Conservation (phyloP, 345 rosid species). For the Firmiana major region DNA sequence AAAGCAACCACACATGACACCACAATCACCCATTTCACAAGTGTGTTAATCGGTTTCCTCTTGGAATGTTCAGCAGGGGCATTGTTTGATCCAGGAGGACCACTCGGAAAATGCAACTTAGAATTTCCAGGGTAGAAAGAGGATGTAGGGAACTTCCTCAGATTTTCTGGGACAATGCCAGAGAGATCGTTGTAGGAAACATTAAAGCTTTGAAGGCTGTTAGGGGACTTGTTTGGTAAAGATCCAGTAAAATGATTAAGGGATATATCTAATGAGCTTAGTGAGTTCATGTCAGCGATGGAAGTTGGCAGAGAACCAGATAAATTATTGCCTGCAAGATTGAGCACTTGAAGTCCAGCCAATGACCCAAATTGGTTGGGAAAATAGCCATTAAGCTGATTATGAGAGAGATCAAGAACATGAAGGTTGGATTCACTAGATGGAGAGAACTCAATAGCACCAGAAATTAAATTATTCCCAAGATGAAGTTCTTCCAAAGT, state of each 20-base stretch:
- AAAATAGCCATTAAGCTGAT: slow-evolving; percentile 62
- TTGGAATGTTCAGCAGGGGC: slow-evolving; percentile 36
- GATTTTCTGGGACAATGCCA: slow-evolving; percentile 82
- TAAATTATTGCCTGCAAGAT: slow-evolving; percentile 74
- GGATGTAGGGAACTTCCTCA: slow-evolving; percentile 66
- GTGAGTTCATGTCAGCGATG: slow-evolving; percentile 56
- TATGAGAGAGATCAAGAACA: slow-evolving; percentile 81
- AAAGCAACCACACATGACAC: slow-evolving; percentile 70
- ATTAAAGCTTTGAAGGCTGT: slow-evolving; percentile 57
- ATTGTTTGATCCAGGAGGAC: slow-evolving; percentile 43
- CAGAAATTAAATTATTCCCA: slow-evolving; percentile 56
- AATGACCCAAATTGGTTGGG: slow-evolving; percentile 68
- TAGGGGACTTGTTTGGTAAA: slow-evolving; percentile 67
- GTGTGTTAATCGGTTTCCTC: slow-evolving; percentile 44
- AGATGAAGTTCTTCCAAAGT: slow-evolving; percentile 81
- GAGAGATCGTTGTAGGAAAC: slow-evolving; percentile 83
- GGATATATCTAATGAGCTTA: slow-evolving; percentile 67
- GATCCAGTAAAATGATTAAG: slow-evolving; percentile 77
- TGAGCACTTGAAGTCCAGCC: slow-evolving; percentile 60
- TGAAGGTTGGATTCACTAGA: slow-evolving; percentile 48
- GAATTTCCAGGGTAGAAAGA: slow-evolving; percentile 88
- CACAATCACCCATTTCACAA: slow-evolving; percentile 67
- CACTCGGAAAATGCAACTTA: slow-evolving; percentile 49
- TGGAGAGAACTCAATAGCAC: slow-evolving; percentile 49
- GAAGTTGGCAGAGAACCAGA: slow-evolving; percentile 89